Base-by-base conservation (phyloP, 306 rosid genomes). In the Rosa rugosa region DNA sequence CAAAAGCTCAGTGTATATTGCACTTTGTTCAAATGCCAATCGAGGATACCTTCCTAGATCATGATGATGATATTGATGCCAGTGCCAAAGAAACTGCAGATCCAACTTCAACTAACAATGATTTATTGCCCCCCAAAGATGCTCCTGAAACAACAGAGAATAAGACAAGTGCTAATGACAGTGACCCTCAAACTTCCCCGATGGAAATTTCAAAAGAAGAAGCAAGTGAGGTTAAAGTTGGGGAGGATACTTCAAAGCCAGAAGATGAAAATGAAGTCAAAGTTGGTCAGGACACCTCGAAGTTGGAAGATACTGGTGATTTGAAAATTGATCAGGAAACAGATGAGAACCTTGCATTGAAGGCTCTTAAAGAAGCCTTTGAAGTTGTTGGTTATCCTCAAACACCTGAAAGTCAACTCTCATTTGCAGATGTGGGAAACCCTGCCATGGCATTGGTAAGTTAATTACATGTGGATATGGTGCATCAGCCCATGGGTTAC, bases 11-110 rank as follows among this genome's bases (percentile, higher is more conserved):
- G 83, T 94, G 98, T 85, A 94, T 94, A 74, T 83, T 92, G 82
- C 97, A 92, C 83, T 94, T 94, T 82, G 92, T 94, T 81, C 98
- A 94, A 88, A 94, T 94, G 98, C 98, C 98, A 83, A 92, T 94
- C 69, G 90, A 89, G 85, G 97, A 91, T 79, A 72, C 89, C 83
- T 94, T 94, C 87, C 79, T 89, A 77, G 93, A 90, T 40, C 79
- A 78, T 76, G 85, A 84, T 67, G 95, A 83, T 45, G 83, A 83
- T 79, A 69, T 75, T 71, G 88, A 81, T 77, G 83, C 86, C 75
- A 49, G 72, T 80, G 76, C 82, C 71, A 90, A 90, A 86, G 96
- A 89, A 86, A 80, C 78, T 64, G 83, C 54, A 59, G 90, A 80
- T 82, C 85, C 91, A 71, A 81, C 83, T 77, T 82, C 87, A 63